Percentiles rank a stretch among this genome's conserved stretches.
phyloP scores from a whole-genome alignment of 75 land plant genomes.

The Pinus albicaulis region DNA sequence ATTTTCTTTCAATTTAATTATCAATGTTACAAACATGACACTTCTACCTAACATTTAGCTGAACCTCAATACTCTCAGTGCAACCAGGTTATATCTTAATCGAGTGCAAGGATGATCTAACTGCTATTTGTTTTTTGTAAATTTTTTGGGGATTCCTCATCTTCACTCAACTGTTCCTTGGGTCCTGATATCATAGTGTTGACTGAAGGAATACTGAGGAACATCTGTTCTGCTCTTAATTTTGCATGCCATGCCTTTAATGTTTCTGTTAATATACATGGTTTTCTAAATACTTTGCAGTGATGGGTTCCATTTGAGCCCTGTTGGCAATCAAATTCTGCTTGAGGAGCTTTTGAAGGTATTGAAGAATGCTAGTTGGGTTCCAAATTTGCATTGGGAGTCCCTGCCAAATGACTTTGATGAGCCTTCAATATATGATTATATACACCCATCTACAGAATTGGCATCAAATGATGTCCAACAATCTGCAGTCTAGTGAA shows the following conservation, averaged over 20 bases:
- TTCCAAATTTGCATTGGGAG: slow-evolving; percentile 30
- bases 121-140: background rate
- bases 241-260: background rate
- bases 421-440: slow-evolving; percentile 25
- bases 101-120: background rate
- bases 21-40: too few species aligned
- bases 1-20: too few species aligned
- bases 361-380: slow-evolving; percentile 26
- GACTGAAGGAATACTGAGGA: background rate
- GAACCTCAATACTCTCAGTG: background rate
- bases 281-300: slow-evolving; percentile 19
- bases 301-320: slow-evolving; percentile 51
- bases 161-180: background rate
- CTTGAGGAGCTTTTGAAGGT: slow-evolving; percentile 42
- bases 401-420: slow-evolving; percentile 32
- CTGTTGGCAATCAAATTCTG: slow-evolving; percentile 37
- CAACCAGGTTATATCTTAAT: background rate
- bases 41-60: too few species aligned
- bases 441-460: slow-evolving; percentile 38
- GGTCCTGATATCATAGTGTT: background rate
- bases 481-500: too few species aligned
- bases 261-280: background rate
- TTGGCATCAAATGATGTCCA: background rate
- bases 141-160: background rate
- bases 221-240: background rate